Conservation (phyloP, 805 yeast species). For the Starmerella roubikii region DNA sequence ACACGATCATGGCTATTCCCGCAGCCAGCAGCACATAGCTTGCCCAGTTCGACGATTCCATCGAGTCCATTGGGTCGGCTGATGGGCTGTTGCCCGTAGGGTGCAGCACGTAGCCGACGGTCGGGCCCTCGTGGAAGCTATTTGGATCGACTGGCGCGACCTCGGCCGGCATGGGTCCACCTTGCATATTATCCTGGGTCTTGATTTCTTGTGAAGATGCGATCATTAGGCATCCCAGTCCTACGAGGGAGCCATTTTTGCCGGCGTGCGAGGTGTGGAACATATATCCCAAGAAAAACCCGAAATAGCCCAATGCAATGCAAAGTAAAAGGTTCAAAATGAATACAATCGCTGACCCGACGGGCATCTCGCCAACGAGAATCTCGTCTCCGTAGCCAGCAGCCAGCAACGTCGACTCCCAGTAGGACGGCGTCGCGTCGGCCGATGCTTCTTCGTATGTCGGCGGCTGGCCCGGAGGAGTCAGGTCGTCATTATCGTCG, state of each 20-base stretch:
- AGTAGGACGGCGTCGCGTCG: slow-evolving; percentile 89
- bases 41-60: not conserved
- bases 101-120: slow-evolving; percentile 16
- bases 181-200: slow-evolving; percentile 29
- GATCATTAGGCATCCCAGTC: slow-evolving; percentile 73
- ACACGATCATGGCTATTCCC: not conserved
- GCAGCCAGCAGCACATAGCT: not conserved
- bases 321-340: slow-evolving; percentile 83
- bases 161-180: slow-evolving; percentile 25
- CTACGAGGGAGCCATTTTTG: slow-evolving; percentile 85
- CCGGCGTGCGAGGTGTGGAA: slow-evolving; percentile 96
- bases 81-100: slow-evolving; percentile 12
- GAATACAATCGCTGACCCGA: slow-evolving; percentile 78
- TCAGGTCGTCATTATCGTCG: slow-evolving; percentile 18
- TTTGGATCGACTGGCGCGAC: slow-evolving; percentile 48
- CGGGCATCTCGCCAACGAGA: slow-evolving; percentile 89
- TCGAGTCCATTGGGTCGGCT: too few species aligned
- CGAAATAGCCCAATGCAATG: slow-evolving; percentile 85
- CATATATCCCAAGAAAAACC: slow-evolving; percentile 78
- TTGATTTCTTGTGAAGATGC: slow-evolving; percentile 50
- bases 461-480: slow-evolving; percentile 52
- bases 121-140: slow-evolving; percentile 32
- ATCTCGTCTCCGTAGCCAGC: slow-evolving; percentile 74
- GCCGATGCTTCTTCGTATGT: slow-evolving; percentile 90
- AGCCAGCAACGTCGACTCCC: slow-evolving; percentile 78